Evolutionary conservation across 1,284 basidiomycete genomes (phyloP), one percentile per base, ranked within the genome.

Genomic region (Ganoderma lucidum): DNA sequence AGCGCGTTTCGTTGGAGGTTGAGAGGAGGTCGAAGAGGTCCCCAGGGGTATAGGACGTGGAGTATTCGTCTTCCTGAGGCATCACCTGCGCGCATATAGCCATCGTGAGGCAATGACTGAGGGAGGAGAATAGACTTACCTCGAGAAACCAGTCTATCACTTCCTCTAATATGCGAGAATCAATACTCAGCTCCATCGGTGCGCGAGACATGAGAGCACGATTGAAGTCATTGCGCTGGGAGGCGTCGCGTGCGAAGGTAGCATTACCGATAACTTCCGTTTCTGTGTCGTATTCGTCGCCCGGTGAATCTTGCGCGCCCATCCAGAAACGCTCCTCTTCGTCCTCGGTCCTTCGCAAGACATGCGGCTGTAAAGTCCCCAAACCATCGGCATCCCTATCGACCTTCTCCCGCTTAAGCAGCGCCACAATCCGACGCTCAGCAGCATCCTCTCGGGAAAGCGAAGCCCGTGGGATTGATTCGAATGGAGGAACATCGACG

Each of bases 11-110:
- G 0, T 81, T 82, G 0, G 85, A 88, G 2, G 80, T 82, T 3
- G 77, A 76, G 28, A 91, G 81, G 68, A 91, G 87, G 64, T 89
- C 85, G 55, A 81, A 78, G 35, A 91, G 81, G 67, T 89, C 82
- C 28, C 70, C 61, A 35, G 76, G 75, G 12, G 63, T 30, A 39
- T 72, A 64, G 64, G 73, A 64, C 63, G 70, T 66, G 39, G 64
- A 62, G 64, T 41, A n/a, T 17, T 70, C 68, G 35, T 73, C 63
- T 17, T 64, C 69, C 12, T 55, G 17, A 3, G 67, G 62, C 62
- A 68, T 64, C 30, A 69, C 51, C 63, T 70, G 55, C 2, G 23
- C 41, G 56, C 63, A 62, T 51, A 44, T 28, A 65, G 28, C 63
- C n/a, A 69, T 42, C 15, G 23, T 3, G 5, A 41, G 1, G 23